Evolutionary conservation across 108 stramenopile species (phyloP).

Genomic region (Seminavis robusta): DNA sequence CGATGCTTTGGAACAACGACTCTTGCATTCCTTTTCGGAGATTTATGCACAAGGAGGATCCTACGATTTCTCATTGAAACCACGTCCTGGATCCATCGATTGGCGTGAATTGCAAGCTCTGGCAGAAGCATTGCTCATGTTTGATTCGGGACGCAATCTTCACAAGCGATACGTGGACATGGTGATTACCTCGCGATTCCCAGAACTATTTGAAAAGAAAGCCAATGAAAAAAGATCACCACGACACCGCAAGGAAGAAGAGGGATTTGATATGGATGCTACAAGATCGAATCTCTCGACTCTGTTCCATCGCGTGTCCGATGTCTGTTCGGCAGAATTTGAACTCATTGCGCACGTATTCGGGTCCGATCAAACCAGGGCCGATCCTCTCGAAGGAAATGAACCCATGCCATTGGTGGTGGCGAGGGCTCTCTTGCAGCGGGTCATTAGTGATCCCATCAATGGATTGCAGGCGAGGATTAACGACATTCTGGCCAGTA

Average conservation of each 20-base stretch:
- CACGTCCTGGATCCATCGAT: conserved; percentile 52
- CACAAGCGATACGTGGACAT: conserved; percentile 75
- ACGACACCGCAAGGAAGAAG: conserved; percentile 31
- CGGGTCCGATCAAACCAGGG: conserved; percentile 31
- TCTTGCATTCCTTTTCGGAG: conserved; percentile 63
- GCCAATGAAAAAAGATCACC: conserved; percentile 14
- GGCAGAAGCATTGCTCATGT: conserved; percentile 63
- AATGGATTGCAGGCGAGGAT: conserved; percentile 79
- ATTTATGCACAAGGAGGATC: conserved; percentile 64
- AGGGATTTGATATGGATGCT: conserved; percentile 66
- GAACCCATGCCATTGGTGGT: conserved; percentile 72
- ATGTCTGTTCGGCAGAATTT: conserved; percentile 83
- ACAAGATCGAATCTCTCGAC: conserved; percentile 67
- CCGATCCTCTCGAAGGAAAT: conserved; percentile 37
- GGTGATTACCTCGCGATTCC: conserved; percentile 71
- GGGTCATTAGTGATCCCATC: conserved; percentile 77
- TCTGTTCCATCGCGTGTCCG: conserved; percentile 78
- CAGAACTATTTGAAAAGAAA: conserved; percentile 55
- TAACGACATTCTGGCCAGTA: conserved; percentile 72
- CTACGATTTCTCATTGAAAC: conserved; percentile 66
- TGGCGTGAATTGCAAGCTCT: conserved; percentile 66
- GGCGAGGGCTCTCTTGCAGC: conserved; percentile 67
- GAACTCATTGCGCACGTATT: conserved; percentile 81
- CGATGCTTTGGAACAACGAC: conserved; percentile 62
- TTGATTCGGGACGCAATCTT: conserved; percentile 67